Evolutionary conservation across 2,329 filamentous ascomycete species (phyloP).

Genomic region (Sporothrix variecibatus): DNA sequence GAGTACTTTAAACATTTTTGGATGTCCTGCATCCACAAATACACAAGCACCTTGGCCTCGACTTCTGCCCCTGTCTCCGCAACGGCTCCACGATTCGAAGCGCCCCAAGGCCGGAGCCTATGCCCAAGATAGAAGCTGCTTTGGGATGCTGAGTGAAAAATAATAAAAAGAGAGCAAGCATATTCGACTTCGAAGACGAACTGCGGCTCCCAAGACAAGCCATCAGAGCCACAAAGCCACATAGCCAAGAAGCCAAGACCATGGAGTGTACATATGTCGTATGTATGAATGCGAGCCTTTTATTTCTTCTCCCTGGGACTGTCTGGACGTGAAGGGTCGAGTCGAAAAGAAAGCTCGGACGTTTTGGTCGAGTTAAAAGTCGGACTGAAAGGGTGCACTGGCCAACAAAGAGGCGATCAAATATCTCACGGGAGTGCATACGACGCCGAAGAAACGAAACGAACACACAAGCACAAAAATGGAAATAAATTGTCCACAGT

Average conservation of each 20-base stretch:
- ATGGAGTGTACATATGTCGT: no score
- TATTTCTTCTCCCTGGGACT: not conserved
- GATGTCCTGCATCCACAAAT: not conserved
- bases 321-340: no score
- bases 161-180: not conserved
- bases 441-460: not conserved
- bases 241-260: no score
- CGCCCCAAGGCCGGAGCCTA: constrained; percentile 11
- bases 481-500: no score
- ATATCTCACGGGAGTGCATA: no score
- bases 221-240: not conserved
- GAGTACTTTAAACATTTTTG: not conserved
- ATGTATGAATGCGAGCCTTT: not conserved
- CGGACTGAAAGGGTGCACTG: no score
- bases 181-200: not conserved
- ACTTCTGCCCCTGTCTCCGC: constrained; percentile 6
- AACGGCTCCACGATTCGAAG: constrained; percentile 2
- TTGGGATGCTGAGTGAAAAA: not conserved
- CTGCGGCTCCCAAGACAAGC: not conserved
- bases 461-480: not conserved
- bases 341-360: no score
- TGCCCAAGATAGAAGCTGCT: constrained; percentile 20
- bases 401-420: no score
- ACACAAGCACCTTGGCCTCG: not conserved
- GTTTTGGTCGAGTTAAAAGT: no score